These are phyloP conservation scores for Metschnikowia corniflorae DNA, from an alignment of 805 yeast species.

Conservation along the genomic window DNA sequence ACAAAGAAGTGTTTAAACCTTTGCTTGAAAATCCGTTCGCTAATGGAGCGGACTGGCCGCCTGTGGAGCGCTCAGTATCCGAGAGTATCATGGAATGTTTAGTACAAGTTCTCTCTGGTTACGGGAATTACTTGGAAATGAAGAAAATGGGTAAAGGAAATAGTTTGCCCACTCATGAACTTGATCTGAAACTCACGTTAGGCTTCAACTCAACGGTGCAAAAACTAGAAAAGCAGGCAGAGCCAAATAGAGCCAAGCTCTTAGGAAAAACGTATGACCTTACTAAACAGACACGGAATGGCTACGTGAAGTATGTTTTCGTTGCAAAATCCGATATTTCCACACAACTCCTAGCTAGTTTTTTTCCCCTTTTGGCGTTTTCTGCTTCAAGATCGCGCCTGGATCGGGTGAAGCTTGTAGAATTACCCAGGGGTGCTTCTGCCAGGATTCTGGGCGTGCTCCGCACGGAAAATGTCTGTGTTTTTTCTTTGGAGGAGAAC, in stretches of 20 bases:
- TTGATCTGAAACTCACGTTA: constrained; percentile 25
- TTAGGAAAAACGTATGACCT: constrained; percentile 10
- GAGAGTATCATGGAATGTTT: constrained; percentile 14
- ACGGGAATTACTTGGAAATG: constrained; percentile 14
- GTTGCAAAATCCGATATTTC: constrained; percentile 57
- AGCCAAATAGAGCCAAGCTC: constrained; percentile 15
- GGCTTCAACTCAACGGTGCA: constrained; percentile 59
- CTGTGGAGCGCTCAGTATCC: constrained; percentile 5
- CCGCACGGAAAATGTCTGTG: constrained; percentile 26
- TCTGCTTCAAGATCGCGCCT: constrained; percentile 35
- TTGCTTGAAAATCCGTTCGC: constrained; percentile 62
- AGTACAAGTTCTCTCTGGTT: constrained; percentile 14
- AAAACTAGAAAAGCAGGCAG: constrained; percentile 44
- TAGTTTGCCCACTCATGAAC: constrained; percentile 23
- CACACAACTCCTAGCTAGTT: constrained; percentile 50
- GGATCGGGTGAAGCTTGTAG: constrained; percentile 51
- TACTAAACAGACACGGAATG: constrained; percentile 1
- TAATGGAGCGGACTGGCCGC: constrained; percentile 24
- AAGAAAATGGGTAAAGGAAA: constrained; percentile 1
- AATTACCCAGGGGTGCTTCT: constrained; percentile 49
- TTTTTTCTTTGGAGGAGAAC: constrained; percentile 33
- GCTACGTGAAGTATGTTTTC: constrained; percentile 42
- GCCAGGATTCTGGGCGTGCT: constrained; percentile 28
- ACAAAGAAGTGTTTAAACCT: constrained; percentile 60
- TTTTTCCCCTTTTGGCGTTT: constrained; percentile 54